phyloP scores from a whole-genome alignment of 371 early-diverging fungal genomes.

The Rhizomucor miehei region DNA sequence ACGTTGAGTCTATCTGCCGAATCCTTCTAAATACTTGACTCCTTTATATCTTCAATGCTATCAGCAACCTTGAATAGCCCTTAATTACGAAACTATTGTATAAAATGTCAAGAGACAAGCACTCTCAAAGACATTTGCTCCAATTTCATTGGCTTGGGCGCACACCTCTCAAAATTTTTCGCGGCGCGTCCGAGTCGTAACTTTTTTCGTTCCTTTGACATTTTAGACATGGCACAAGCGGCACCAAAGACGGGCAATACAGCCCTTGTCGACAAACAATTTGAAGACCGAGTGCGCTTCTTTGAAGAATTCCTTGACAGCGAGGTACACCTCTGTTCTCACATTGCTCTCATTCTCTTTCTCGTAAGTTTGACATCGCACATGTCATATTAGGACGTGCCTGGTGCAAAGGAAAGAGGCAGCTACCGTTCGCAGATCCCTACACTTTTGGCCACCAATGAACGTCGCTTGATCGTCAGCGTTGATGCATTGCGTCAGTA shows the following conservation, averaged over 20 bases:
- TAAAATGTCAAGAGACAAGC: too few species aligned
- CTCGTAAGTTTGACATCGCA: too few species aligned
- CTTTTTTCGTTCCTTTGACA: not conserved
- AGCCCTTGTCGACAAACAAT: slow-evolving; percentile 19
- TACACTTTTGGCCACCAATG: slow-evolving; percentile 58
- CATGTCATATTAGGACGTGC: slow-evolving; percentile 11
- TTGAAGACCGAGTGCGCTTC: slow-evolving; percentile 19
- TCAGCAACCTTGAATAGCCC: too few species aligned
- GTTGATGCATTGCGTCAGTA: slow-evolving; percentile 86
- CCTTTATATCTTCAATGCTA: too few species aligned
- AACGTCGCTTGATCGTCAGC: slow-evolving; percentile 81
- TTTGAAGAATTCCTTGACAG: slow-evolving; percentile 28
- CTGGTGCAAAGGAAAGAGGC: slow-evolving; percentile 38
- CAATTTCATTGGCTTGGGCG: too few species aligned
- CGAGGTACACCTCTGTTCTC: slow-evolving; percentile 13
- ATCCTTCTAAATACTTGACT: too few species aligned
- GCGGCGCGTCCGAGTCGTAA: too few species aligned
- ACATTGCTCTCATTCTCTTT: not conserved
- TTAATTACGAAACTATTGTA: too few species aligned
- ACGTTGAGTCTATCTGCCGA: too few species aligned
- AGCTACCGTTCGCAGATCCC: slow-evolving; percentile 69
- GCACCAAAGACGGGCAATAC: slow-evolving; percentile 2
- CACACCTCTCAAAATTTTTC: too few species aligned
- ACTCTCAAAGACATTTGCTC: too few species aligned
- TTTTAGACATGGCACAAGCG: slow-evolving; percentile 1